These are phyloP conservation scores for Backusella tarrabulga DNA, from an alignment of 192 early-diverging fungal genomes.

Conservation along the genomic window DNA sequence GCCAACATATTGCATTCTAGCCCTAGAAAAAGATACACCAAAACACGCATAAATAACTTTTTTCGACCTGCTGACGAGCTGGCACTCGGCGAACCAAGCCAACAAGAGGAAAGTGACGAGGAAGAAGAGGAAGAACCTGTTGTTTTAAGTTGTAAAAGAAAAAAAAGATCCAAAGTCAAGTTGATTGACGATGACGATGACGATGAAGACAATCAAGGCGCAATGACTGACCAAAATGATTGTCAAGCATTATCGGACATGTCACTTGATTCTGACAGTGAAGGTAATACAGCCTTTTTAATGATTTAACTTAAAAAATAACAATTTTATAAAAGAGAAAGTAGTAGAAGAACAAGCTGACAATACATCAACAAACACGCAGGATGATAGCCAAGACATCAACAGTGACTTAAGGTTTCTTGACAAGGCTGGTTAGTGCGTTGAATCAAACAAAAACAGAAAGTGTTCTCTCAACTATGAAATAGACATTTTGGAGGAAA, in stretches of 20 bases:
- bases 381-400: background rate
- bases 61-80: background rate
- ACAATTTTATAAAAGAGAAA: background rate
- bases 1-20: background rate
- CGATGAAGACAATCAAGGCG: background rate
- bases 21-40: background rate
- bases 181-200: background rate
- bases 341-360: background rate
- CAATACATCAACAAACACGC: background rate
- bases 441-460: background rate
- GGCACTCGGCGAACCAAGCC: background rate
- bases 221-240: background rate
- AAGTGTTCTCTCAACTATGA: background rate
- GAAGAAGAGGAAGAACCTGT: background rate
- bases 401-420: constrained; percentile 7
- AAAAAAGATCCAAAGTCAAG: background rate
- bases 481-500: constrained; percentile 7
- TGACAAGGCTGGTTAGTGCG: background rate
- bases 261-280: constrained; percentile 5
- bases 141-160: background rate
- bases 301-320: too few species aligned
- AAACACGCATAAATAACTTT: background rate
- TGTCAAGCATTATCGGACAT: background rate
- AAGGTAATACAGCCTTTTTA: background rate
- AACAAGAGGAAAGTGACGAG: background rate